These are phyloP conservation scores for Pseudopithomyces chartarum DNA, from an alignment of 2,329 filamentous ascomycete species.

Conservation along the genomic window DNA sequence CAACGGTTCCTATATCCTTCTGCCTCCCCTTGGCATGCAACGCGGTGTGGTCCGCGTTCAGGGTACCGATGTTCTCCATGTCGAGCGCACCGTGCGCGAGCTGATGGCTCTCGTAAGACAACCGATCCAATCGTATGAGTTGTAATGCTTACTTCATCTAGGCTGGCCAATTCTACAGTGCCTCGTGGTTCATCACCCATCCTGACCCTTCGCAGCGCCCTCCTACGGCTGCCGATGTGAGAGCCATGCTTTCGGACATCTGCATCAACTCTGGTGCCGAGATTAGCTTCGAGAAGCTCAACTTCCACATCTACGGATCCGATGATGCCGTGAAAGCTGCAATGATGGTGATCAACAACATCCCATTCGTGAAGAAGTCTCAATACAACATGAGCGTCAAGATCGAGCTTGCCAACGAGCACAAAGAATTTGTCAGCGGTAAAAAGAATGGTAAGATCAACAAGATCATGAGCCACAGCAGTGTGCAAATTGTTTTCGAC, in stretches of 20 bases:
- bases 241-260: conserved; percentile 91
- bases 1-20: conserved; percentile 93
- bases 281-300: conserved; percentile 90
- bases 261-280: conserved; percentile 96
- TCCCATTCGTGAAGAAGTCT: conserved; percentile 83
- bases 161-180: conserved; percentile 97
- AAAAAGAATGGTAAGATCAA: conserved; percentile 99
- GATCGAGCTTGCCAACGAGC: conserved; percentile 97
- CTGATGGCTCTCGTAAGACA: conserved; percentile 85
- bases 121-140: conserved; percentile 7
- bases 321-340: conserved; percentile 96
- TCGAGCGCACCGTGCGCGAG: conserved; percentile 92
- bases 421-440: conserved; percentile 98
- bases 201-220: conserved; percentile 68
- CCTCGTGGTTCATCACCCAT: conserved; percentile 91
- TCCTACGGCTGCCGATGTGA: conserved; percentile 71
- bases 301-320: conserved; percentile 91
- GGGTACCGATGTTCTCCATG: conserved; percentile 88
- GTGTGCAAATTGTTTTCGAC: conserved; percentile 98
- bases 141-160: conserved; percentile 45
- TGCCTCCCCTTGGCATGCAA: conserved; percentile 85
- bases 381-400: conserved; percentile 96
- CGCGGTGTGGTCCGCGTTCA: conserved; percentile 87
- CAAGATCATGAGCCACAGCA: conserved; percentile 99
- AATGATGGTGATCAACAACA: conserved; percentile 90